Base-by-base conservation (phyloP, 2,329 filamentous ascomycete genomes). In the Colletotrichum chlorophyti region DNA sequence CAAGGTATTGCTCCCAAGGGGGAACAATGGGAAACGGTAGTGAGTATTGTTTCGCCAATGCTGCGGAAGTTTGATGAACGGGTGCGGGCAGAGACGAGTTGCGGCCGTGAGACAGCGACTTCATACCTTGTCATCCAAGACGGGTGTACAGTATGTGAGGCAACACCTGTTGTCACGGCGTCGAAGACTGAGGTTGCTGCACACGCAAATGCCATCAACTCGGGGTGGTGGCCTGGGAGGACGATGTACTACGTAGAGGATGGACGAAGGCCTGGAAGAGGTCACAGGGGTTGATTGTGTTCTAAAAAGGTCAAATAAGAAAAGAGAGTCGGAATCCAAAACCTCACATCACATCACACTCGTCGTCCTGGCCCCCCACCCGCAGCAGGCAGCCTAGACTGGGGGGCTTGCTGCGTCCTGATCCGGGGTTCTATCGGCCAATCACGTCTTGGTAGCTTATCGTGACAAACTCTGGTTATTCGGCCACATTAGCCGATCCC, bases 401-500 rank as follows among this genome's bases (percentile, higher is more conserved):
- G 19, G 52, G 52, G 43, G 32, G 27, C n/a, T 23, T 42, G 29
- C 51, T 38, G 19, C 15, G 41, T 5, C 27, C 27, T 41, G 9
- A 15, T n/a, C 34, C 34, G 14, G 37, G 26, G 51, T 31, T 12
- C 14, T 41, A 34, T 60, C 32, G 14, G n/a, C 57, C 57, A 60
- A 60, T 60, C 37, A 50, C 9, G n/a, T 6, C 4, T 11, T 4
- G 5, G 17, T 8, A 5, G 43, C 57, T 60, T 60, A 60, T 60
- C 57, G 17, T 49, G 57, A 57, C 57, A 49, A 57, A 60, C 27
- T 48, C 21, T 17, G 45, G 19, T 60, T 35, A 50, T 45, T 45
- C 42, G 50, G 55, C 15, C 27, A 32, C 37, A 32, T 49, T 38
- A 51, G 51, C 29, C n/a, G 15, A 37, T 38, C 37, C 26, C 32